phyloP scores from a whole-genome alignment of 164 flowering plant species.

The Stephania cephalantha region DNA sequence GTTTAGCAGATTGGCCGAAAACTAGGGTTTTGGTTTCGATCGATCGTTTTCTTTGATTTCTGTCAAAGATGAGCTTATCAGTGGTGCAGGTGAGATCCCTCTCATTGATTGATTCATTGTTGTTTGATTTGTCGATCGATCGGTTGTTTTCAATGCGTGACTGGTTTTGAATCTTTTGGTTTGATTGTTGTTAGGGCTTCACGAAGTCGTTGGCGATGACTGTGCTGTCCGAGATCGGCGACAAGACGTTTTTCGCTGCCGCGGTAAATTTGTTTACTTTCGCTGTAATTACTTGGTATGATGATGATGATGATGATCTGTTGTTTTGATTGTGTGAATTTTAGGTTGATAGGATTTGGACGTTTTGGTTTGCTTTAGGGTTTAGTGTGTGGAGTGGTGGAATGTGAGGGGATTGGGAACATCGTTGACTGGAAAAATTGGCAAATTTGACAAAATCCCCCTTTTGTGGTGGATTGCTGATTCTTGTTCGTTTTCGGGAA shows the following conservation, averaged over 20 bases:
- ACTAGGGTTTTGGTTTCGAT: background rate
- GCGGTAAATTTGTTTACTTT: slow-evolving; percentile 44
- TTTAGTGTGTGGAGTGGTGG: background rate
- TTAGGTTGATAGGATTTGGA: background rate
- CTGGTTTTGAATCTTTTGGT: background rate
- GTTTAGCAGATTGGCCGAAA: background rate
- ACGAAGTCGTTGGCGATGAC: slow-evolving; percentile 91
- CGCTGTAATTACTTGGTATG: background rate
- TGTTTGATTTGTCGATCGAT: background rate
- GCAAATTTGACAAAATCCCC: no score
- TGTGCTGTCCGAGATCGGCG: slow-evolving; percentile 89
- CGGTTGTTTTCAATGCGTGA: background rate
- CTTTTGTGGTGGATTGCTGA: no score
- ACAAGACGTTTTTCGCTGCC: slow-evolving; percentile 91
- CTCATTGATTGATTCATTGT: background rate
- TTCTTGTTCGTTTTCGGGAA: no score
- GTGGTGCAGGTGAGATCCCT: slow-evolving; percentile 24
- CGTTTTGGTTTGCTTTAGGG: background rate
- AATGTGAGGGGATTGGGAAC: background rate
- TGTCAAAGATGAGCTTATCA: slow-evolving; percentile 28
- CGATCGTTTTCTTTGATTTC: background rate
- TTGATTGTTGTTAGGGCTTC: slow-evolving; percentile 48
- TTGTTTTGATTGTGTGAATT: background rate
- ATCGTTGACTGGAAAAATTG: no score
- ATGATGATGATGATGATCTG: background rate